Percentiles rank a stretch among this genome's conserved stretches.
Conservation (phyloP, 1,284 basidiomycete genomes). For the Vanrija sp. region DNA sequence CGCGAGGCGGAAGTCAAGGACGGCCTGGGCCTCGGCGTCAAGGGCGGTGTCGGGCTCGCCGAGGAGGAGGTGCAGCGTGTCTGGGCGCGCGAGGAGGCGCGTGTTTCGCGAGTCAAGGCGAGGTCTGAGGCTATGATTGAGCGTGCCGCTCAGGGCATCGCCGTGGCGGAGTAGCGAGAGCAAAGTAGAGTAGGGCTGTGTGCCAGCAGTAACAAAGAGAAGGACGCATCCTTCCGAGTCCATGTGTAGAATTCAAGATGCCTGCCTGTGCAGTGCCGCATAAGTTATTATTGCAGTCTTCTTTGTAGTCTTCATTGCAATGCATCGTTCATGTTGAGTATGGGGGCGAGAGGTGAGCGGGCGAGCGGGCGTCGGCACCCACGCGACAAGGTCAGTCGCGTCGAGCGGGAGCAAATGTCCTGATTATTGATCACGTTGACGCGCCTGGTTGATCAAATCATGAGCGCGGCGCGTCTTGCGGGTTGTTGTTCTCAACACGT, state of each 20-base stretch:
- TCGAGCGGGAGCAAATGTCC: conserved; percentile 1
- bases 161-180: background rate
- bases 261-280: background rate
- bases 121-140: conserved; percentile 8
- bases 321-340: background rate
- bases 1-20: conserved; percentile 37
- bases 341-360: too few relatives aligned
- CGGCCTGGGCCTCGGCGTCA: conserved; percentile 25
- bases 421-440: background rate
- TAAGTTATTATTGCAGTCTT: background rate
- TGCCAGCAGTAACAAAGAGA: background rate
- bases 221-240: background rate
- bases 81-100: conserved; percentile 32
- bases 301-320: background rate
- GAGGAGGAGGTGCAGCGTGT: conserved; percentile 35
- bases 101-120: conserved; percentile 12
- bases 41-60: conserved; percentile 17
- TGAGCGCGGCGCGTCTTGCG: background rate
- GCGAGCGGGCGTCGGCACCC: background rate
- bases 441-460: too few relatives aligned
- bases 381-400: background rate
- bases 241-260: background rate
- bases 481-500: background rate
- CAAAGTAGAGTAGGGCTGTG: background rate
- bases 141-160: conserved; percentile 12